Evolutionary conservation across 2,329 filamentous ascomycete species (phyloP), one percentile per base, ranked within the genome.

Genomic region (Grosmannia clavigera): DNA sequence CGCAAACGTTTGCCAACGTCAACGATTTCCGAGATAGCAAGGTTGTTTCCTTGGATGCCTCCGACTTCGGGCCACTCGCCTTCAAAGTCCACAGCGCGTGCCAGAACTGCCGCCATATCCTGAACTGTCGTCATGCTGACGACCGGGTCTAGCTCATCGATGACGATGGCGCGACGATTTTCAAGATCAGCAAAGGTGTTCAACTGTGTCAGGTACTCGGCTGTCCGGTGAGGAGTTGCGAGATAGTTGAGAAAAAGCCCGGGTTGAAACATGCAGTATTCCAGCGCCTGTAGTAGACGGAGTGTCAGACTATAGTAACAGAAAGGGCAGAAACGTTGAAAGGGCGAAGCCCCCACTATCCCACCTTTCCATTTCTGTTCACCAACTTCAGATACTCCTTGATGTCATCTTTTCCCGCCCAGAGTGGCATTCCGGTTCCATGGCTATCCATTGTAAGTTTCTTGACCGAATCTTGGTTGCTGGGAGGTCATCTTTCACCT

Each of bases 351-450:
- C 3, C 2, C 10, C 35, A 3, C 35, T 10, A 10, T 38, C 65
- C 62, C 58, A 76, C 76, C 57, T 75, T 73, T 29, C 71, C 69
- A 14, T 76, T 69, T 48, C 73, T 72, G 66, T 84, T 84, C 3
- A 84, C 62, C 19, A 78, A 68, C 27, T 70, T 63, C 0, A 85
- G 71, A 65, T 84, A 83, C 19, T 74, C 65, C 2, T 75, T 73
- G 7, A 78, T 74, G 4, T 69, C 67, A n/a, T 71, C 70, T 64
- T 86, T 86, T 60, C 75, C 76, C 0, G 4, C 35, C 35, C 35
- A 38, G 35, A 38, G 35, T 68, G 66, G 66, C 78, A 84, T 70
- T 75, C 79, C 1, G 75, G 68, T 10, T 38, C 35, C 35, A 38
- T 10, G 35, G 35, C 35, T 38, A 38, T 14, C 6, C 9, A 10